Conservation (phyloP, 352 stramenopile genomes). For the Pythium dissimile region DNA sequence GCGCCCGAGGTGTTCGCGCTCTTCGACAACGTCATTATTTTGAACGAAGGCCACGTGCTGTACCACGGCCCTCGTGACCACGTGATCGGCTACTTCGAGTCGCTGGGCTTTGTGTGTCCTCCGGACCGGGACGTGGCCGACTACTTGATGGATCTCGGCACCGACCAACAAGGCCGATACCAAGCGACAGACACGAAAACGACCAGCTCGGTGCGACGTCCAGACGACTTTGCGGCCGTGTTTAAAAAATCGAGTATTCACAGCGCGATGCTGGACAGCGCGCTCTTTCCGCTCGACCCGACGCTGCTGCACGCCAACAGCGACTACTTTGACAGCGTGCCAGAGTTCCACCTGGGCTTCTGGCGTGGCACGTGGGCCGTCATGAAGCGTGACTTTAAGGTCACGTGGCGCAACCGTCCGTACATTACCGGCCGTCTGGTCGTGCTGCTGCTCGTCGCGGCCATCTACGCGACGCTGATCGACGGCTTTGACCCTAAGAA, state of each 20-base stretch:
- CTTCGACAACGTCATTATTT: slow-evolving; percentile 92
- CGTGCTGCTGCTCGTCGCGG: slow-evolving; percentile 26
- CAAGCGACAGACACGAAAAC: neutral
- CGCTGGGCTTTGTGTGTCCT: slow-evolving; percentile 63
- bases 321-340: slow-evolving; percentile 6
- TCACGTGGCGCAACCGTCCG: slow-evolving; percentile 39
- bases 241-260: slow-evolving; percentile 20
- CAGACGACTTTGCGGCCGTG: slow-evolving; percentile 18
- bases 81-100: slow-evolving; percentile 72
- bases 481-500: slow-evolving; percentile 21
- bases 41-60: slow-evolving; percentile 88
- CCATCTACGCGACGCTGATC: slow-evolving; percentile 23
- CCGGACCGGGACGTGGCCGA: slow-evolving; percentile 82
- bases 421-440: slow-evolving; percentile 23
- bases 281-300: slow-evolving; percentile 84
- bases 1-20: slow-evolving; percentile 91
- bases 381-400: slow-evolving; percentile 34
- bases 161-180: slow-evolving; percentile 27
- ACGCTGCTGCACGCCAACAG: slow-evolving; percentile 70
- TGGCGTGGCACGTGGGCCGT: slow-evolving; percentile 4
- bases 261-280: slow-evolving; percentile 45
- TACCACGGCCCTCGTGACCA: slow-evolving; percentile 73
- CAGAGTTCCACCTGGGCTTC: slow-evolving; percentile 11
- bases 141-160: slow-evolving; percentile 81
- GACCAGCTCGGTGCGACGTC: neutral